phyloP scores from a whole-genome alignment of 2,329 filamentous ascomycete genomes.

The Aspergillus oerlinghausenensis region DNA sequence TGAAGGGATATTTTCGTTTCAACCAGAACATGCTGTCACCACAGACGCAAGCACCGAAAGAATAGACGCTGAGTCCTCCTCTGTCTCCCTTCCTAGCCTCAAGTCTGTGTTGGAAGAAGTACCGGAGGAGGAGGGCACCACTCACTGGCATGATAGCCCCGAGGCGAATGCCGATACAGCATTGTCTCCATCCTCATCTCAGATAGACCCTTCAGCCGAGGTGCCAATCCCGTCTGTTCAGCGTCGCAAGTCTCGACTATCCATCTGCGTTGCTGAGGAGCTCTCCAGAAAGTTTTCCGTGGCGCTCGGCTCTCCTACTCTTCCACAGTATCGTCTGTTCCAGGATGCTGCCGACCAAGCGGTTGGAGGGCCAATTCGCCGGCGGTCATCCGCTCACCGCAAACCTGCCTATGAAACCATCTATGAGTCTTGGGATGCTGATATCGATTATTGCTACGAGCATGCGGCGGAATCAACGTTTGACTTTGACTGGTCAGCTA shows the following conservation, averaged over 20 bases:
- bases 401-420: constrained; percentile 25
- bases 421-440: constrained; percentile 54
- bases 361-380: constrained; percentile 11
- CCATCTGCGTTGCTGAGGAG: constrained; percentile 28
- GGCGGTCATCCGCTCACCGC: constrained; percentile 12
- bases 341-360: constrained; percentile 12
- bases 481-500: constrained; percentile 54
- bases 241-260: constrained; percentile 25
- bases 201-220: constrained; percentile 9
- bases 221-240: constrained; percentile 7
- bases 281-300: constrained; percentile 42
- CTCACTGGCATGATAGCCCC: constrained; percentile 29
- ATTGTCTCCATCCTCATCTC: constrained; percentile 16
- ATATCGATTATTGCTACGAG: constrained; percentile 60
- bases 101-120: constrained; percentile 42
- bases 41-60: constrained; percentile 40
- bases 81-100: constrained; percentile 39
- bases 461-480: constrained; percentile 57
- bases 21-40: constrained; percentile 37
- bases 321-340: constrained; percentile 23
- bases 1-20: constrained; percentile 27
- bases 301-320: constrained; percentile 40
- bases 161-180: constrained; percentile 16
- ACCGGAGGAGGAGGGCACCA: constrained; percentile 43
- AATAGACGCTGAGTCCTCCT: constrained; percentile 32